Conservation (phyloP, 306 rosid species). For the Cercis canadensis region DNA sequence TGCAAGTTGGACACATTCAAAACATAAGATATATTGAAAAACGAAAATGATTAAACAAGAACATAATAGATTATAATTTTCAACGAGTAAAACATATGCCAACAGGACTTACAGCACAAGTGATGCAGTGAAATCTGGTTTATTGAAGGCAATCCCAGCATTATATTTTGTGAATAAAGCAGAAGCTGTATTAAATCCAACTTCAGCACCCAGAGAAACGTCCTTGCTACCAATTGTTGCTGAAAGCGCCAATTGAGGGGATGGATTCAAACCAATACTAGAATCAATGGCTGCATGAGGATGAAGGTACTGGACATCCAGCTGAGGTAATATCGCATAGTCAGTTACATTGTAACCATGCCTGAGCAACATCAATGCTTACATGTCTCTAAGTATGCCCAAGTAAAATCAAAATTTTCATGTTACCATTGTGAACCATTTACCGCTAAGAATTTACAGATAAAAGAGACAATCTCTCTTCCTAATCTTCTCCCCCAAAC, state of each 20-base stretch:
- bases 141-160: conserved; percentile 83
- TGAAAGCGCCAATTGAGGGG: conserved; percentile 81
- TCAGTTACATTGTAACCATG: conserved; percentile 31
- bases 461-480: background rate
- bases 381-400: conserved; percentile 16
- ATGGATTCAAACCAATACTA: conserved; percentile 88
- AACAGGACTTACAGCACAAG: conserved; percentile 70
- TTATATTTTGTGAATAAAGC: conserved; percentile 85
- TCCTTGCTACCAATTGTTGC: conserved; percentile 85
- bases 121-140: conserved; percentile 76
- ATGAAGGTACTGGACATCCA: conserved; percentile 84
- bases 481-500: conserved; percentile 18
- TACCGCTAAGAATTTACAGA: background rate
- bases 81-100: conserved; percentile 1
- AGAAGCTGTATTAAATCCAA: conserved; percentile 88
- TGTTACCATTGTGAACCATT: conserved; percentile 7
- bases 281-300: conserved; percentile 89
- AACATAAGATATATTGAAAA: no score
- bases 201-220: conserved; percentile 83
- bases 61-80: no score
- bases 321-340: conserved; percentile 51
- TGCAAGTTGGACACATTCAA: no score
- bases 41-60: no score
- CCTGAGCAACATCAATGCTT: background rate
- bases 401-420: conserved; percentile 13